Evolutionary conservation across 441 rosid genomes (phyloP), one percentile per base, ranked within the genome.

Genomic region (Gossypium laxum): DNA sequence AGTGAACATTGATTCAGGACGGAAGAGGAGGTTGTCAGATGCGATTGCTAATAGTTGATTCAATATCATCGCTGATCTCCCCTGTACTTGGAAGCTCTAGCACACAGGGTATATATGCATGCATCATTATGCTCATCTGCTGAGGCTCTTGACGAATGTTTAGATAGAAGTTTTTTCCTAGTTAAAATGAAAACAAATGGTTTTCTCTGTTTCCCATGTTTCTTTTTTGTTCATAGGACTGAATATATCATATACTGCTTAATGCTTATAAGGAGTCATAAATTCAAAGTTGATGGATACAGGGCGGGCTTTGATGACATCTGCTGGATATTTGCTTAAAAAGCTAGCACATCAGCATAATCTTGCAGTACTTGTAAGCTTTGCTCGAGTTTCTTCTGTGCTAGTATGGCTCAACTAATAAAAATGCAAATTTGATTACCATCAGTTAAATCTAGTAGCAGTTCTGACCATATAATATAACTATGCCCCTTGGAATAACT

Each of bases 241-340:
- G 11, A 67, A 50, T 28, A 28, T 15, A n/a, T 1, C 71, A 65
- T 30, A 8, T 5, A 32, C 38, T 32, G 8, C 38, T 32, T 48
- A 15, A 22, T 28, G 47, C 60, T 30, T 67, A 43, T 22, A 10
- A 24, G 41, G 54, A 70, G 17, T 58, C 57, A 43, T 67, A 22
- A 45, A 58, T 58, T 70, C 54, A 45, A 26, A 10, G 24, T 57
- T 57, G 56, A 45, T 58, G 67, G 28, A 48, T 79, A 70, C 84
- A 90, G 98, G 94, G 76, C 91, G 79, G 52, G 88, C 91, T 83
- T 79, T 92, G 77, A 92, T 90, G 96, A 74, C 82, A 21, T 85
- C 94, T 67, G 85, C 83, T 77, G 96, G 96, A 52, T 74, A 72
- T 76, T 54, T 92, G 77, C 89, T 92, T 52, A 92, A 92, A 86